phyloP scores from a whole-genome alignment of 1,284 basidiomycete species.

The Hypsizygus ulmarius region DNA sequence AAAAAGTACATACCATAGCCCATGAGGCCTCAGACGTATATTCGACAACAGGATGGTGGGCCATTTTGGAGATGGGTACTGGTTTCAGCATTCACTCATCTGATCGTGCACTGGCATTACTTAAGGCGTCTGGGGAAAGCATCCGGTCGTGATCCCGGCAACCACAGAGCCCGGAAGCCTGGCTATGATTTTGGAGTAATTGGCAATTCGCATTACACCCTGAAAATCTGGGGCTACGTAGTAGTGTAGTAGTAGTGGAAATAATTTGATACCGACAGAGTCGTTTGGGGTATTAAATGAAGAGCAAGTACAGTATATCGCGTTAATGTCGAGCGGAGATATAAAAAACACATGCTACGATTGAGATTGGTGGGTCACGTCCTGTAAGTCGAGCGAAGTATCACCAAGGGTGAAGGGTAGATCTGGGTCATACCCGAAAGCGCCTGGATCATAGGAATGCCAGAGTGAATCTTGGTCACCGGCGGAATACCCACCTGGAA shows the following conservation, averaged over 20 bases:
- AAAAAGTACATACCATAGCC: constrained; percentile 59
- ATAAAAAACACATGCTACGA: constrained; percentile 2
- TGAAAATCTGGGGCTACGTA: too few relatives aligned
- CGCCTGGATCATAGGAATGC: constrained; percentile 69
- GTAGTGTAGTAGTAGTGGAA: too few relatives aligned
- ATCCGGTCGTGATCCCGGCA: constrained; percentile 15
- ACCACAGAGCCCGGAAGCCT: constrained; percentile 20
- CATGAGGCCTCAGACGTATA: constrained; percentile 79
- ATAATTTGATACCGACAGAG: too few relatives aligned
- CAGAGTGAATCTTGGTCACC: constrained; percentile 65
- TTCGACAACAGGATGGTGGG: constrained; percentile 64
- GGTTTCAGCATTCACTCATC: constrained; percentile 9
- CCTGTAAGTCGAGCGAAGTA: constrained; percentile 32
- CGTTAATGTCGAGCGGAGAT: constrained; percentile 7
- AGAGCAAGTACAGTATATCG: constrained; percentile 4
- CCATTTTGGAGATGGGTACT: constrained; percentile 36
- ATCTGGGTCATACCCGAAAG: constrained; percentile 73
- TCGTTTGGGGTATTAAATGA: too few relatives aligned
- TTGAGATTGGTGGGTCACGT: constrained; percentile 25
- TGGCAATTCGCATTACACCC: background rate
- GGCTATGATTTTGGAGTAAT: background rate
- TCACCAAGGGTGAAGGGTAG: constrained; percentile 61
- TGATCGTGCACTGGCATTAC: constrained; percentile 9
- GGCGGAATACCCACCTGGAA: constrained; percentile 39
- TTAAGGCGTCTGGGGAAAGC: constrained; percentile 12